A percentile compares a stretch with the other conserved stretches of the same genome.
phyloP scores from a whole-genome alignment of 2,329 filamentous ascomycete species.

The Plenodomus lindquistii region DNA sequence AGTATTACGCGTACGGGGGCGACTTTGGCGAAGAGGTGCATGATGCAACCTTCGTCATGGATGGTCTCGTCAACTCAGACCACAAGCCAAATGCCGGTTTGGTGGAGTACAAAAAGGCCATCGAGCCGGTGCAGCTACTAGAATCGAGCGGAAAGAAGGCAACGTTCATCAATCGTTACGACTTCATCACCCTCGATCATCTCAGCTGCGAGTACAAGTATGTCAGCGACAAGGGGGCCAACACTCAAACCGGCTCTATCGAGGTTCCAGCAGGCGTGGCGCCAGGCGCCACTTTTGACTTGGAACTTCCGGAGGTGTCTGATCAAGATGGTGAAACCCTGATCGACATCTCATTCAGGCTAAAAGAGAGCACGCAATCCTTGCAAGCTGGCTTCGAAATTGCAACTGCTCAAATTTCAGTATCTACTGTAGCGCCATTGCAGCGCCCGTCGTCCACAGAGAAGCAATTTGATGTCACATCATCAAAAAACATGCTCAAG shows the following conservation, averaged over 20 bases:
- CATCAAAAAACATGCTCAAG: slow-evolving; percentile 23
- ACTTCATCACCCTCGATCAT: slow-evolving; percentile 46
- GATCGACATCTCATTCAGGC: slow-evolving; percentile 34
- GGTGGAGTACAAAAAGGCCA: slow-evolving; percentile 50
- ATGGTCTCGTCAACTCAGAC: slow-evolving; percentile 48
- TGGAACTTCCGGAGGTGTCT: slow-evolving; percentile 26
- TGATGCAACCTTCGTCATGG: slow-evolving; percentile 52
- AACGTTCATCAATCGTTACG: slow-evolving; percentile 39
- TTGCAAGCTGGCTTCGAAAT: slow-evolving; percentile 42
- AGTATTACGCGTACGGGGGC: slow-evolving; percentile 50
- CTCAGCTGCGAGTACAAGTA: slow-evolving; percentile 26
- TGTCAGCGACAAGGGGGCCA: slow-evolving; percentile 8
- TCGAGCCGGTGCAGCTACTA: slow-evolving; percentile 47
- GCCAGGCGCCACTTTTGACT: slow-evolving; percentile 30
- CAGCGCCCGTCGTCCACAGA: slow-evolving; percentile 41
- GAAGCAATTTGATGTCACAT: slow-evolving; percentile 44
- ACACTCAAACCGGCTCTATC: slow-evolving; percentile 16
- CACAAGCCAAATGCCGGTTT: slow-evolving; percentile 48
- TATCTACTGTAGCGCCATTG: slow-evolving; percentile 15
- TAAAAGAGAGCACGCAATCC: slow-evolving; percentile 38
- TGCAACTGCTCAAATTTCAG: slow-evolving; percentile 38
- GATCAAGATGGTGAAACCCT: slow-evolving; percentile 16
- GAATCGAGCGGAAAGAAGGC: slow-evolving; percentile 24
- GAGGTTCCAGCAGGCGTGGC: slow-evolving; percentile 29
- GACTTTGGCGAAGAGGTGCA: slow-evolving; percentile 50